phyloP scores from a whole-genome alignment of 495 filamentous ascomycete genomes.

The Ascodesmis nigricans region DNA sequence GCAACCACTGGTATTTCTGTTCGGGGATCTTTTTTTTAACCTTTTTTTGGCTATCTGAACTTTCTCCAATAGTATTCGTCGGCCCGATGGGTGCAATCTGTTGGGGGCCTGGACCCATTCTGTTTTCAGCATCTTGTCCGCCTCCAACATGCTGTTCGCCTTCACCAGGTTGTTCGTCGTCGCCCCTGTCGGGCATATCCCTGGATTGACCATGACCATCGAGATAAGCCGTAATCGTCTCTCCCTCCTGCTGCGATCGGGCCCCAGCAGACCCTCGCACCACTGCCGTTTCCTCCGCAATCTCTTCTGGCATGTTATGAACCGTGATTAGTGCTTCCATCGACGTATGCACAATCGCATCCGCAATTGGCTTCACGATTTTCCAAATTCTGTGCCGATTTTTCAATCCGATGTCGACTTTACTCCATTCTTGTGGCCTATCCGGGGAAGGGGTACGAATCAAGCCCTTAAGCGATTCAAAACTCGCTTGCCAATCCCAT shows the following conservation, averaged over 20 bases:
- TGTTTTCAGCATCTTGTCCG: too few species aligned
- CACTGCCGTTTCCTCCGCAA: slow-evolving; percentile 15
- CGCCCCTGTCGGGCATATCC: too few species aligned
- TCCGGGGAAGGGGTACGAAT: slow-evolving; percentile 12
- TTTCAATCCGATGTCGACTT: slow-evolving; percentile 20
- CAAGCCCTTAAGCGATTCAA: slow-evolving; percentile 17
- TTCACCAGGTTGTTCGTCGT: too few species aligned
- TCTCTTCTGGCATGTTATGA: slow-evolving; percentile 7
- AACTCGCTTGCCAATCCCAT: slow-evolving; percentile 19
- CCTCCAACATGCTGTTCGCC: too few species aligned
- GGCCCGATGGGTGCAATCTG: too few species aligned
- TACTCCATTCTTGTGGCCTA: slow-evolving; percentile 12
- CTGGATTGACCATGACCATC: slow-evolving; percentile 4
- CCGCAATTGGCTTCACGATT: slow-evolving; percentile 23
- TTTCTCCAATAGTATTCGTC: too few species aligned
- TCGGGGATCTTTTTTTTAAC: too few species aligned
- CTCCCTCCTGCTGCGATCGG: slow-evolving; percentile 17
- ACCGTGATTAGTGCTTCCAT: slow-evolving; percentile 7
- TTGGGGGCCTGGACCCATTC: too few species aligned
- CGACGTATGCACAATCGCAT: slow-evolving; percentile 21
- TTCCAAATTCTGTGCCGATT: slow-evolving; percentile 23
- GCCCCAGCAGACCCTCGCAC: slow-evolving; percentile 20
- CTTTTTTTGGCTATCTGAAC: too few species aligned
- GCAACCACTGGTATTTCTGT: too few species aligned
- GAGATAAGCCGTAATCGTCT: slow-evolving; percentile 19